Evolutionary conservation across 2,329 filamentous ascomycete species (phyloP), one percentile per base, ranked within the genome.

Genomic region (Diaporthe sp.): DNA sequence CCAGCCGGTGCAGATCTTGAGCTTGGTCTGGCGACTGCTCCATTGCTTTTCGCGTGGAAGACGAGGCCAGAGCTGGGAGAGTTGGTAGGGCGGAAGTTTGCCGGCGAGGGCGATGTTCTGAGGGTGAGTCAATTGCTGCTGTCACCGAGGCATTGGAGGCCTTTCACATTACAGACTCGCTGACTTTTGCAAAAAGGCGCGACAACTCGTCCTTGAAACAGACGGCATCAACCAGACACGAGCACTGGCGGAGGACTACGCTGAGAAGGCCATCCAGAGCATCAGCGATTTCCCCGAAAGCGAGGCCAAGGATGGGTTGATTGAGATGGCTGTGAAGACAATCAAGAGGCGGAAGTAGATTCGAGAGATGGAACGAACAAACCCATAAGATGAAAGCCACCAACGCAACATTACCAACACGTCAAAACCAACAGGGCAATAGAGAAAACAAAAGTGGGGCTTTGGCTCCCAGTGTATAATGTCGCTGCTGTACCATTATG

Each of bases 21-120:
- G 84, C 87, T 99, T 40, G 97, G 97, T 6, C 89, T 99, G 74
- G 97, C 97, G 57, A 99, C 97, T 17, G 97, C 97, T 17, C 97
- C 97, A 22, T 86, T 99, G 77, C 86, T 99, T 55, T 99, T 98
- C 86, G 97, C 97, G 0, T 99, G 97, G 97, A 96, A 96, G 86
- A 90, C 93, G 77, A 94, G 94, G 80, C 91, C 92, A 33, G 95
- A 97, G 84, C 86, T 99, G 38, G 97, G 97, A 6, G 91, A 91
- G 70, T 86, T 99, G 78, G 97, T 99, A 22, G 97, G 97, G 60
- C 92, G 97, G 84, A 98, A 97, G 84, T 99, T 99, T 83, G 88
- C 89, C 60, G 85, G 90, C 79, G 90, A 95, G 78, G 97, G 97
- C 8, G 97, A 99, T 85, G 94, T 98, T 66, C 87, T 92, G 79